These are phyloP conservation scores for Grosmannia huntii DNA, from an alignment of 2,329 filamentous ascomycete species.

Conservation along the genomic window DNA sequence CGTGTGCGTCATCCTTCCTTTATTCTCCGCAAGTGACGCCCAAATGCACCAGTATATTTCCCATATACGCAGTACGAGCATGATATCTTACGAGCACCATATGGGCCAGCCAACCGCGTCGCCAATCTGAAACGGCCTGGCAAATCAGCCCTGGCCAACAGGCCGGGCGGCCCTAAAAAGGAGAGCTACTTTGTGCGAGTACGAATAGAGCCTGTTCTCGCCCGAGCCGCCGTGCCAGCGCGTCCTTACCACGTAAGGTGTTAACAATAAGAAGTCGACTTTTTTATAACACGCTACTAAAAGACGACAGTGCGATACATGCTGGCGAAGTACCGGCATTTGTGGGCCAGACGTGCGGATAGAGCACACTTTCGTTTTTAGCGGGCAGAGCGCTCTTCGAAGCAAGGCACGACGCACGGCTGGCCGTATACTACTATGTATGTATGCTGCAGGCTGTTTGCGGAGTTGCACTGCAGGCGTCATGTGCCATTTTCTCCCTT, in stretches of 20 bases:
- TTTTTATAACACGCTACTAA: slow-evolving; percentile 1
- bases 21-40: not conserved
- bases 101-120: not conserved
- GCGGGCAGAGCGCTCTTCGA: not conserved
- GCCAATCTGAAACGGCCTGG: not conserved
- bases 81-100: not conserved
- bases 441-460: not conserved
- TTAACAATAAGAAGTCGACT: not conserved
- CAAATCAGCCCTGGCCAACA: not conserved
- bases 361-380: not conserved
- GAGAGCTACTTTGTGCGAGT: not conserved
- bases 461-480: not conserved
- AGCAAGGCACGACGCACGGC: not conserved
- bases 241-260: no score
- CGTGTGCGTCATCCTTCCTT: not conserved
- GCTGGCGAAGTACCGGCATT: not conserved
- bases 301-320: not conserved
- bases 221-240: not conserved
- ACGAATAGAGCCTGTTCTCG: not conserved
- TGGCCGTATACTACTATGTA: not conserved
- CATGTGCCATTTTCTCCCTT: not conserved
- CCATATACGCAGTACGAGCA: not conserved
- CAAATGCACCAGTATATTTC: not conserved
- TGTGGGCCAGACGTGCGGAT: not conserved
- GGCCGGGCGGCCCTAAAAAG: not conserved